Evolutionary conservation across 2,329 filamentous ascomycete genomes (phyloP).

Genomic region (Mycocentrospora acerina): DNA sequence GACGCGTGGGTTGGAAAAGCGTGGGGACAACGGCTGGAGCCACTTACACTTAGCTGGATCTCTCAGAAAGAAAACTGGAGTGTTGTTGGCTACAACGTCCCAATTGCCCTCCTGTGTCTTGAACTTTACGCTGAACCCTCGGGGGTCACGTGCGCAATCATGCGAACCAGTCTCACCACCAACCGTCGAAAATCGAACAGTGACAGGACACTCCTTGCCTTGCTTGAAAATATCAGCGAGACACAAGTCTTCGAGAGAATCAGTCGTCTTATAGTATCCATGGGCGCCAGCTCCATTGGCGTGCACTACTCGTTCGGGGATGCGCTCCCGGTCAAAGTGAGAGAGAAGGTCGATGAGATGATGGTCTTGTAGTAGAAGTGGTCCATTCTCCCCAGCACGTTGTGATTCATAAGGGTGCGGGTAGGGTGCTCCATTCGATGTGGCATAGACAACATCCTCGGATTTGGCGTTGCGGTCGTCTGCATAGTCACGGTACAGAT

Average conservation of each 20-base stretch:
- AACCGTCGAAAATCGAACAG: conserved; percentile 73
- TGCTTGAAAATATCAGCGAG: conserved; percentile 54
- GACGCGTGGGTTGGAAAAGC: too few relatives aligned
- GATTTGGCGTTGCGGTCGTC: conserved; percentile 49
- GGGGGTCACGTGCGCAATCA: conserved; percentile 70
- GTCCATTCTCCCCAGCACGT: conserved; percentile 59
- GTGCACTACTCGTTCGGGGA: conserved; percentile 54
- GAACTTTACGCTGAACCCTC: conserved; percentile 74
- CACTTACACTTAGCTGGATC: conserved; percentile 74
- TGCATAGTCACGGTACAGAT: conserved; percentile 45
- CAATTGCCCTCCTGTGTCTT: conserved; percentile 73
- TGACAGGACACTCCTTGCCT: conserved; percentile 69
- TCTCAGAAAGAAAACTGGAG: conserved; percentile 73
- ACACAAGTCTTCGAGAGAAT: conserved; percentile 49
- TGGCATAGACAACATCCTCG: conserved; percentile 55
- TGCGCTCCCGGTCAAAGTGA: conserved; percentile 54
- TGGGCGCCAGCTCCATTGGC: conserved; percentile 54
- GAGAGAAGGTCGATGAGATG: conserved; percentile 53
- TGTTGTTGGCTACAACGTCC: conserved; percentile 73
- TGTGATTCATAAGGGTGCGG: conserved; percentile 61
- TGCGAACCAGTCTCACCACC: conserved; percentile 72
- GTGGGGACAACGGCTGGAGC: too few relatives aligned
- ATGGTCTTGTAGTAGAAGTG: conserved; percentile 57
- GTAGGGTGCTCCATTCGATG: conserved; percentile 59
- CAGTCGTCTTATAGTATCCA: conserved; percentile 51